Evolutionary conservation across 352 stramenopile genomes (phyloP).

Genomic region (Globisporangium barbulae): DNA sequence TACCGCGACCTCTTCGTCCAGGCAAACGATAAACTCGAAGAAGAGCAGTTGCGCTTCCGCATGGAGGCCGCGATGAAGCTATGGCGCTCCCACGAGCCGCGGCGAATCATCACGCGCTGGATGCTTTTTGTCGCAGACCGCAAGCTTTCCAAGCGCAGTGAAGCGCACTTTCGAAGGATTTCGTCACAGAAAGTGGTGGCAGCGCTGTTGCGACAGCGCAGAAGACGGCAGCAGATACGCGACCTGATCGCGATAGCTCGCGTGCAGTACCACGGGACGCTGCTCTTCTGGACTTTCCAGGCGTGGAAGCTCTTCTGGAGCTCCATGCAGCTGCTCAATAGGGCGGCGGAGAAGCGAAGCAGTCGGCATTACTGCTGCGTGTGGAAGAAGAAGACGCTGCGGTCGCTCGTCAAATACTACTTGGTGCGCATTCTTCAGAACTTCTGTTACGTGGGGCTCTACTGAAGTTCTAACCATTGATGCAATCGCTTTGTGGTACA

Average conservation of each 20-base stretch:
- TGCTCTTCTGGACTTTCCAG: slow-evolving; percentile 31
- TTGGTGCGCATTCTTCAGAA: slow-evolving; percentile 19
- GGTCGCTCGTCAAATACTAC: slow-evolving; percentile 24
- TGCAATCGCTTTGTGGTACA: slow-evolving; percentile 17
- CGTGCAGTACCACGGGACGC: slow-evolving; percentile 18
- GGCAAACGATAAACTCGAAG: slow-evolving; percentile 31
- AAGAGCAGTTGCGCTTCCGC: slow-evolving; percentile 30
- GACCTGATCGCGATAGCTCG: slow-evolving; percentile 17
- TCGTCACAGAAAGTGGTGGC: slow-evolving; percentile 25
- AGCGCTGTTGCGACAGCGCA: slow-evolving; percentile 22
- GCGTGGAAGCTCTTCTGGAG: slow-evolving; percentile 38
- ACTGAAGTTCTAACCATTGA: background rate
- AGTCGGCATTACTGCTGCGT: slow-evolving; percentile 17
- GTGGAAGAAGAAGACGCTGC: slow-evolving; percentile 8
- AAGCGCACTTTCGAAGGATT: slow-evolving; percentile 24
- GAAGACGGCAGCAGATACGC: slow-evolving; percentile 25
- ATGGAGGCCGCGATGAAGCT: slow-evolving; percentile 35
- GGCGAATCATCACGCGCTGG: slow-evolving; percentile 40
- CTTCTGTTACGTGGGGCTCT: background rate
- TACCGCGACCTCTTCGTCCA: slow-evolving; percentile 47
- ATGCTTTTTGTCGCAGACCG: slow-evolving; percentile 35
- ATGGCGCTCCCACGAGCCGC: slow-evolving; percentile 46
- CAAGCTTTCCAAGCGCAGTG: slow-evolving; percentile 27
- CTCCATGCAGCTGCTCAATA: slow-evolving; percentile 47
- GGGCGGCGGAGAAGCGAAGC: slow-evolving; percentile 35